Evolutionary conservation across 2,329 filamentous ascomycete species (phyloP).

Genomic region (Pyrenophora graminea): DNA sequence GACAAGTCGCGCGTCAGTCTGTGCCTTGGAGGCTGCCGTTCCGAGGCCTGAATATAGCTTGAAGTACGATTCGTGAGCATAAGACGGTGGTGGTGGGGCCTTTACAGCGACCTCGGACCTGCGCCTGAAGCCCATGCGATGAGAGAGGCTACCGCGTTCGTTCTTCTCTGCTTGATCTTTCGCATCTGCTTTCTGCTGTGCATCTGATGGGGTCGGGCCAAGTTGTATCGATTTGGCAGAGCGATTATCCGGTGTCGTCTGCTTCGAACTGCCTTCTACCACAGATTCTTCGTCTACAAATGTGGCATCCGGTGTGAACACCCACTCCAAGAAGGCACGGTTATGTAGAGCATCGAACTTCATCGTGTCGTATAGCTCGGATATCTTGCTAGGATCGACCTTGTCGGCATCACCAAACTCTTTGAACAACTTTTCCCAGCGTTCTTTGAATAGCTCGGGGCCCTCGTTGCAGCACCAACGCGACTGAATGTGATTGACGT

Average conservation of each 20-base stretch:
- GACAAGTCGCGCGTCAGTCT: conserved; percentile 81
- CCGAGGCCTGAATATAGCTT: conserved; percentile 81
- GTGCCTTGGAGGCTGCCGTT: conserved; percentile 64
- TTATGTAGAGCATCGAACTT: conserved; percentile 99
- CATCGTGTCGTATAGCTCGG: conserved; percentile 98
- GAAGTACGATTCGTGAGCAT: conserved; percentile 72
- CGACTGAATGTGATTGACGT: conserved; percentile 67
- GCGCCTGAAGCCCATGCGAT: conserved; percentile 59
- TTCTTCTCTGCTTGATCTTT: conserved; percentile 49
- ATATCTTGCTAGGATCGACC: conserved; percentile 98
- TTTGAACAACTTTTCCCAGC: conserved; percentile 97
- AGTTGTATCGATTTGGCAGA: conserved; percentile 30
- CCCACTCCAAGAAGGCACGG: conserved; percentile 93
- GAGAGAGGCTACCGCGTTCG: conserved; percentile 47
- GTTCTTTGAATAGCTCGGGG: conserved; percentile 88
- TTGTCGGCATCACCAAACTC: conserved; percentile 98
- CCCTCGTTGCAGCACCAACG: conserved; percentile 98
- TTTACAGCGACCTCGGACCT: conserved; percentile 50
- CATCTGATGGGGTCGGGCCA: conserved; percentile 41
- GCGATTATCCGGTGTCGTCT: conserved; percentile 31
- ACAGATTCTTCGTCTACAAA: conserved; percentile 69
- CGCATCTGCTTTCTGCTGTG: conserved; percentile 28
- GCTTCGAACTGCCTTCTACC: conserved; percentile 42
- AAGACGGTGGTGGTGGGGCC: conserved; percentile 29
- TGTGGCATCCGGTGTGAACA: conserved; percentile 83